Evolutionary conservation across 1,284 basidiomycete genomes (phyloP).

Genomic region (Pascua guehoae): DNA sequence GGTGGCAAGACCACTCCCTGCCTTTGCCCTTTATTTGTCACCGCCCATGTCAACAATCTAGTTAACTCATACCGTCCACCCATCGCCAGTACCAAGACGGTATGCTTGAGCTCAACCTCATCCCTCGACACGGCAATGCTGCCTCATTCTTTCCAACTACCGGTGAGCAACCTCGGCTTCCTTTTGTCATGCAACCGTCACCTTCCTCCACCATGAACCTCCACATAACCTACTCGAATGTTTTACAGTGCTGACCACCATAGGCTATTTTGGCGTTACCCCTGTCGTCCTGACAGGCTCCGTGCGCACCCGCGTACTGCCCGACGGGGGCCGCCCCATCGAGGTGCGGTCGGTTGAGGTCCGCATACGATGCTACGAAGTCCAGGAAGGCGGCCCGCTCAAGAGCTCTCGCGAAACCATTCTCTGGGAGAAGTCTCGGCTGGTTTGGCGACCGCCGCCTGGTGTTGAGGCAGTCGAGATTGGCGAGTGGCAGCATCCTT

Average conservation of each 20-base stretch:
- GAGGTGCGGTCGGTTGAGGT: constrained; percentile 26
- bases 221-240: background rate
- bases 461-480: constrained; percentile 21
- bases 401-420: constrained; percentile 16
- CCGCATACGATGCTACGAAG: constrained; percentile 31
- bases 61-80: no score
- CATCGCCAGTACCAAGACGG: no score
- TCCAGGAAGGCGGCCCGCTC: constrained; percentile 18
- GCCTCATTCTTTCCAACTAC: background rate
- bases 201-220: background rate
- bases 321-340: constrained; percentile 20
- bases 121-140: constrained; percentile 8
- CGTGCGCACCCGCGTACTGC: constrained; percentile 19
- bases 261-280: constrained; percentile 42
- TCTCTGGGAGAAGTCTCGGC: constrained; percentile 30
- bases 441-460: constrained; percentile 22
- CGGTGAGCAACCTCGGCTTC: constrained; percentile 6
- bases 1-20: no score
- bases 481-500: constrained; percentile 29
- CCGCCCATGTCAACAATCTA: background rate
- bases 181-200: background rate
- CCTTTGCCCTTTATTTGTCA: no score
- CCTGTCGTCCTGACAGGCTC: constrained; percentile 31
- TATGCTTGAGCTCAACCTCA: constrained; percentile 2
- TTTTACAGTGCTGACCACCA: constrained; percentile 8